A percentile compares a stretch with the other conserved stretches of the same genome.
Conservation (phyloP, 306 rosid genomes). For the Lithocarpus polystachyus region DNA sequence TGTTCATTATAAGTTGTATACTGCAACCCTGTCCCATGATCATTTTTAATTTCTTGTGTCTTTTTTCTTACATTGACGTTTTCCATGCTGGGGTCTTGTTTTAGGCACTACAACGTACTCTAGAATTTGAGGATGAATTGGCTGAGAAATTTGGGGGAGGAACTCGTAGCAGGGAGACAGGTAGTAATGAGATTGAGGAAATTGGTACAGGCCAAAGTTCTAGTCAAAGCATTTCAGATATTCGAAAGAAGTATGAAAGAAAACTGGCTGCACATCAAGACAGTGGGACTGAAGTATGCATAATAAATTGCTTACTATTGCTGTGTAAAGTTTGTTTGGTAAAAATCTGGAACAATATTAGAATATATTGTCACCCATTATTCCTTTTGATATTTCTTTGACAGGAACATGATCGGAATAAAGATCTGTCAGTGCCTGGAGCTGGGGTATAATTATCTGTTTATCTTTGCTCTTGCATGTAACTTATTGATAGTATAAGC, state of each 20-base stretch:
- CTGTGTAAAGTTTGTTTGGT: neutral
- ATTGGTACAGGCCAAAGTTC: constrained; percentile 64
- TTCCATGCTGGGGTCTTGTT: constrained; percentile 7
- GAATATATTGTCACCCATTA: constrained; percentile 13
- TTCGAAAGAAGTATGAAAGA: constrained; percentile 87
- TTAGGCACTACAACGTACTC: constrained; percentile 93
- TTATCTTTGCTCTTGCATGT: constrained; percentile 6
- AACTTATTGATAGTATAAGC: constrained; percentile 16
- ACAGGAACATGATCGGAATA: constrained; percentile 71
- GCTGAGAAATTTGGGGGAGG: constrained; percentile 99
- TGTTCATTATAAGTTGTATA: neutral
- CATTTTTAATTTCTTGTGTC: constrained; percentile 7
- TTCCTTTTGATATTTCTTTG: constrained; percentile 33
- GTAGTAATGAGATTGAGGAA: constrained; percentile 82
- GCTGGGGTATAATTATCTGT: constrained; percentile 77
- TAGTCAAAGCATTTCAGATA: constrained; percentile 72
- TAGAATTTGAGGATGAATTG: constrained; percentile 96
- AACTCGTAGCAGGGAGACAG: constrained; percentile 67
- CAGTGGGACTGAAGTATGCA: constrained; percentile 59
- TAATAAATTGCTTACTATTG: constrained; percentile 18
- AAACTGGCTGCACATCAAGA: constrained; percentile 88
- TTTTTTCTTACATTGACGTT: constrained; percentile 27
- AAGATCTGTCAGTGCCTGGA: constrained; percentile 89
- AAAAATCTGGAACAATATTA: neutral
- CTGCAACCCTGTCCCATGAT: constrained; percentile 5